Percentiles rank a stretch among this genome's conserved stretches.
These are phyloP conservation scores for Microcyclospora pomicola DNA, from an alignment of 2,329 filamentous ascomycete species.

Conservation along the genomic window DNA sequence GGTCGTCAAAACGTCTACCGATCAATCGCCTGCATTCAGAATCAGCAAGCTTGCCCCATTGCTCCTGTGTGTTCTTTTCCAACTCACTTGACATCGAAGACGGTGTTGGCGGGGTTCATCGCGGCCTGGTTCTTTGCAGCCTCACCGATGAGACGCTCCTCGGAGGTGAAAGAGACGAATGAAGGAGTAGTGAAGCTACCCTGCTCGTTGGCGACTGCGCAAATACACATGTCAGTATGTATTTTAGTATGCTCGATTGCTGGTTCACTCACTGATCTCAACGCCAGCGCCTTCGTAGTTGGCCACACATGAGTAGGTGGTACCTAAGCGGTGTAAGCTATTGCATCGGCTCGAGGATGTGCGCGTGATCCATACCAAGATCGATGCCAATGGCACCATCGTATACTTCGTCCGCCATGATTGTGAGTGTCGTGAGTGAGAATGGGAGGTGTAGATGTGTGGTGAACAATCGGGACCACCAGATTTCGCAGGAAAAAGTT, in stretches of 20 bases:
- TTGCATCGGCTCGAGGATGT: background rate
- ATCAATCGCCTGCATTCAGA: conserved; percentile 66
- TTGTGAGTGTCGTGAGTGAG: conserved; percentile 20
- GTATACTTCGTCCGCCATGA: conserved; percentile 95
- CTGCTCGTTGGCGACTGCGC: conserved; percentile 84
- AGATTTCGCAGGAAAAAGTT: too few species aligned
- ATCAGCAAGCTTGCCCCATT: background rate
- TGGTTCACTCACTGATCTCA: conserved; percentile 66
- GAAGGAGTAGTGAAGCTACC: conserved; percentile 97
- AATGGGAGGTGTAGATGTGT: conserved; percentile 1
- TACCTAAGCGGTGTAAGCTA: conserved; percentile 48
- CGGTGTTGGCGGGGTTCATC: conserved; percentile 96
- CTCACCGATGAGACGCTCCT: conserved; percentile 98
- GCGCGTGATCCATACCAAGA: conserved; percentile 58
- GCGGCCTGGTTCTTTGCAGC: conserved; percentile 99
- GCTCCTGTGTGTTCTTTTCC: conserved; percentile 1
- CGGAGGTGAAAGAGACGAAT: conserved; percentile 96
- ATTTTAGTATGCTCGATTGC: background rate
- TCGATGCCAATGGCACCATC: conserved; percentile 99
- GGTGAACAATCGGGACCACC: background rate
- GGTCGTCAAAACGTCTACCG: conserved; percentile 87
- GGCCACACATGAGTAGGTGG: conserved; percentile 99
- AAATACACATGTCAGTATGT: conserved; percentile 5
- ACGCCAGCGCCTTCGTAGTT: conserved; percentile 99
- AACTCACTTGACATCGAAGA: conserved; percentile 82